Conservation (phyloP, 1,139 yeast species). For the Debaryomycetaceae sp. region DNA sequence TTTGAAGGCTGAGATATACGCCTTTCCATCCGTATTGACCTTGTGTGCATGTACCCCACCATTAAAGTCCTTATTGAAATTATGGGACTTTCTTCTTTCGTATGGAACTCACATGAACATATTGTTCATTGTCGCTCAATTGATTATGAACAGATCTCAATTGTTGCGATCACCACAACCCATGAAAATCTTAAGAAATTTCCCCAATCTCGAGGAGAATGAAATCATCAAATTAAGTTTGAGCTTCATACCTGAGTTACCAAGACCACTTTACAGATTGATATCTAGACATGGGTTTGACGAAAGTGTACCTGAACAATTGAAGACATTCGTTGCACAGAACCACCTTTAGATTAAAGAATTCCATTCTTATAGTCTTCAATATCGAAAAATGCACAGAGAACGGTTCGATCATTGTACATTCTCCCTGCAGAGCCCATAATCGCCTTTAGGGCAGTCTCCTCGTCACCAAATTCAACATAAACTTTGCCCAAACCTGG, state of each 20-base stretch:
- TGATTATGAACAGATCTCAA: constrained; percentile 63
- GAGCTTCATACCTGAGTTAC: constrained; percentile 76
- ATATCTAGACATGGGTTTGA: constrained; percentile 74
- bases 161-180: constrained; percentile 62
- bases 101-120: constrained; percentile 90
- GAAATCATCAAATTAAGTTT: constrained; percentile 76
- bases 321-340: constrained; percentile 21
- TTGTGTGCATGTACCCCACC: constrained; percentile 92
- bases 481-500: constrained; percentile 73
- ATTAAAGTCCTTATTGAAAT: constrained; percentile 62
- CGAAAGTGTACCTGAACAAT: constrained; percentile 38
- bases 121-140: constrained; percentile 79
- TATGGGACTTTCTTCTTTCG: constrained; percentile 92
- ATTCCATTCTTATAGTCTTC: constrained; percentile 45
- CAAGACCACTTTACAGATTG: constrained; percentile 63
- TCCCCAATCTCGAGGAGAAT: constrained; percentile 70
- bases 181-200: constrained; percentile 68
- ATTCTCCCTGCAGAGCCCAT: constrained; percentile 62
- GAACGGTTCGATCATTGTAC: constrained; percentile 67
- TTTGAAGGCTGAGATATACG: constrained; percentile 79
- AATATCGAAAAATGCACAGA: constrained; percentile 63
- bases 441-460: constrained; percentile 56
- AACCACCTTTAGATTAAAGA: constrained; percentile 11
- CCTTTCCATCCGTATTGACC: constrained; percentile 84
- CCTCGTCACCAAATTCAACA: constrained; percentile 56